Base-by-base conservation (phyloP, 768 basidiomycete genomes). In the Mycena amicta region DNA sequence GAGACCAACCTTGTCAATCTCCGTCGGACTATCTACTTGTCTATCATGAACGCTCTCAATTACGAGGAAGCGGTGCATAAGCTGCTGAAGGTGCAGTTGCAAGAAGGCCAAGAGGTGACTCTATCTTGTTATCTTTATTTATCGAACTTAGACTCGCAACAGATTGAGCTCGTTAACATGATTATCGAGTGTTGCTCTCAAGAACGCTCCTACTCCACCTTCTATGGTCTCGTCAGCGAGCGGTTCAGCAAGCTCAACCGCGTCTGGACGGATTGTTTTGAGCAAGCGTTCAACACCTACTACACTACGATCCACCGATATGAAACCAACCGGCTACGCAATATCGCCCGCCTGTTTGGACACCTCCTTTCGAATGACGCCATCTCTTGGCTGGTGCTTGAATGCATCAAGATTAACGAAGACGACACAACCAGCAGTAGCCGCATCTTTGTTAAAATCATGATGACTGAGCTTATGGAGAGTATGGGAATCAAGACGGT, bases 11-110 rank as follows among this genome's bases (percentile, higher is more conserved):
- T 98, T 55, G 94, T 98, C 72, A 98, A 98, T 73, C 75, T 99
- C 50, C 88, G 97, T 50, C 85, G 95, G 67, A 83, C 86, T 23
- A 98, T 99, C 71, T 99, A 99, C 71, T 76, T 99, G 62, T 97
- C 97, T 0, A 96, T 98, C 79, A 98, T 98, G 96, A 98, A 98
- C 69, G 93, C 95, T 45, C 81, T 98, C 57, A 95, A 93, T 72
- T 97, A 94, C 70, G 97, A 99, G 73, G 97, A 99, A 86, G 96
- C 96, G 0, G 95, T 98, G 0, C 97, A 99, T 75, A 99, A 99
- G 71, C 75, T 99, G 27, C 84, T 98, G 69, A 98, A 96, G 73
- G 85, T 99, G 23, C 90, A 96, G 65, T 76, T 98, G 15, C 79
- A 85, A 53, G 94, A 95, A 69, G 97, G 96, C 1, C 87, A 97